Evolutionary conservation across 768 basidiomycete genomes (phyloP).

Genomic region (Lentinula guzmanii): DNA sequence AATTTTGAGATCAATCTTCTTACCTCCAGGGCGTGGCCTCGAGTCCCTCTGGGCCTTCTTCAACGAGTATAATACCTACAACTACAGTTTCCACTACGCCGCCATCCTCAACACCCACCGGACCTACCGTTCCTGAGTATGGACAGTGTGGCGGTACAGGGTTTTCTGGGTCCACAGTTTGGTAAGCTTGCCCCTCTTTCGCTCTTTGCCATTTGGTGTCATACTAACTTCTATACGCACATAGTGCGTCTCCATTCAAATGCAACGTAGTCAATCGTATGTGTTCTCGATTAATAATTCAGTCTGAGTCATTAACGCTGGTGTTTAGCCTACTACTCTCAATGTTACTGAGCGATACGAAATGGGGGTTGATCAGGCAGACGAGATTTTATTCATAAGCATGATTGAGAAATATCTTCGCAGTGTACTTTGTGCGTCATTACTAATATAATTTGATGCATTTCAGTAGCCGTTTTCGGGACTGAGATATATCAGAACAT

Average conservation of each 20-base stretch:
- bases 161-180: slow-evolving; percentile 31
- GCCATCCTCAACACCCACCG: slow-evolving; percentile 12
- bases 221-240: not conserved
- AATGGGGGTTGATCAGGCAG: not conserved
- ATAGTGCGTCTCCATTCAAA: slow-evolving; percentile 28
- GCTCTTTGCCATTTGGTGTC: not conserved
- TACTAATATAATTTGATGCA: too few relatives aligned
- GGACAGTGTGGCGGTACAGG: slow-evolving; percentile 39
- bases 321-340: slow-evolving; percentile 27
- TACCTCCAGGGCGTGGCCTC: slow-evolving; percentile 1
- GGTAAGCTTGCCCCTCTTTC: slow-evolving; percentile 18
- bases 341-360: slow-evolving; percentile 23
- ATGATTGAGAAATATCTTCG: too few relatives aligned
- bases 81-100: slow-evolving; percentile 2
- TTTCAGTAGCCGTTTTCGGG: too few relatives aligned
- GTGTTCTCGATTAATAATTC: not conserved
- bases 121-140: slow-evolving; percentile 27
- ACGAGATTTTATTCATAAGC: not conserved
- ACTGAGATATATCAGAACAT: too few relatives aligned
- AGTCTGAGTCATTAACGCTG: not conserved
- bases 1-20: not conserved
- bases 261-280: slow-evolving; percentile 30
- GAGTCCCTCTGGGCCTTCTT: not conserved
- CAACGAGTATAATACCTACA: not conserved
- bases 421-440: too few relatives aligned